Base-by-base conservation (phyloP, 495 filamentous ascomycete genomes). In the Tuber aestivum region DNA sequence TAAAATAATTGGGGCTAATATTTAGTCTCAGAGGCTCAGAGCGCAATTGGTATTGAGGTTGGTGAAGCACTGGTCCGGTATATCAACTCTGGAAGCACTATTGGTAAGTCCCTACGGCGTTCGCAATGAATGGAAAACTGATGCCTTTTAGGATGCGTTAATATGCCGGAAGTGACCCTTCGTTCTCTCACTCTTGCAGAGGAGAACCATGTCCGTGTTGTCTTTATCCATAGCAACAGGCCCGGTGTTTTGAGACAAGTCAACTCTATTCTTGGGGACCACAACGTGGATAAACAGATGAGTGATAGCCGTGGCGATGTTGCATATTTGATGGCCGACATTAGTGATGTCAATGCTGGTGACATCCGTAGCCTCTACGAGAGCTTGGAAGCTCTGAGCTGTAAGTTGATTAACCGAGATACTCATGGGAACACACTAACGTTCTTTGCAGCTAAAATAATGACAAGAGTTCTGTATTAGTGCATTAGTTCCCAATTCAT, bases 211-310 rank as follows among this genome's bases (percentile, higher is more conserved):
- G 93, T 93, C 50, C 91, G 95, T 81, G 88, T 98, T 70, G 91
- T 97, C 82, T 99, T 93, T 84, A 95, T 99, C 80, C 95, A 99
- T 85, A 90, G 90, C 82, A 99, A 97, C 83, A 89, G 97, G 72
- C 95, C 95, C 37, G 95, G 95, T 85, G 95, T 99, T 74, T 86
- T 99, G 84, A 89, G 92, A 74, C 93, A 90, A 87, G 93, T 99
- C 65, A 99, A 97, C 86, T 91, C 94, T 81, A 92, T 97, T 72
- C 89, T 97, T 77, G 92, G 90, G 27, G 90, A 95, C 75, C 94
- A 99, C 86, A 99, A 99, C 83, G 94, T 99, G 76, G 95, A 97
- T 83, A 97, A 97, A 85, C 95, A 99, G 84, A 97, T 94, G 86
- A 95, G 93, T 50, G 95, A 97, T 82, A 95, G 91, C 85, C 90